Percentiles rank a stretch among this genome's conserved stretches.
Conservation (phyloP, 768 basidiomycete genomes). For the Udeniomyces megalosporus region DNA sequence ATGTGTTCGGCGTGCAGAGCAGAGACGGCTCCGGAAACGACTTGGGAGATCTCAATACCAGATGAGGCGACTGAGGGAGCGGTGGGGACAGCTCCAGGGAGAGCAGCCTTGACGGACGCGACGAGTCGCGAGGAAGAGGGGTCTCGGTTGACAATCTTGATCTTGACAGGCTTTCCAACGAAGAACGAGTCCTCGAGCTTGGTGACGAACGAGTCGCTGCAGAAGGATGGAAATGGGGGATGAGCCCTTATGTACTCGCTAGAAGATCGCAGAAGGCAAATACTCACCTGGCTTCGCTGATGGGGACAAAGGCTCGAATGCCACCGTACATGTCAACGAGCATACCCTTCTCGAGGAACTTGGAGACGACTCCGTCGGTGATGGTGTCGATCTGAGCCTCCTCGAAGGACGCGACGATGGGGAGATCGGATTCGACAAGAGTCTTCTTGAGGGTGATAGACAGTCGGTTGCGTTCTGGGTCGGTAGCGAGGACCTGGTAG, state of each 20-base stretch:
- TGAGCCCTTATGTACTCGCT: background rate
- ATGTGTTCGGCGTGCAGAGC: conserved; percentile 77
- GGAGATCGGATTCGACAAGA: conserved; percentile 61
- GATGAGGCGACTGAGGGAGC: conserved; percentile 3
- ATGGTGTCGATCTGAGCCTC: conserved; percentile 44
- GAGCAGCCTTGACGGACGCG: conserved; percentile 75
- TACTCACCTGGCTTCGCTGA: conserved; percentile 59
- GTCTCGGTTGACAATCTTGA: conserved; percentile 56
- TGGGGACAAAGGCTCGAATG: conserved; percentile 62
- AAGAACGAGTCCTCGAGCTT: conserved; percentile 43
- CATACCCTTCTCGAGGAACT: conserved; percentile 59
- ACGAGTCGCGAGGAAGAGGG: conserved; percentile 46
- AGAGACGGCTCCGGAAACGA: conserved; percentile 33
- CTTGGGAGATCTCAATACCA: conserved; percentile 24
- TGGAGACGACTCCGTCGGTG: conserved; percentile 68
- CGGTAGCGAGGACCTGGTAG: conserved; percentile 58
- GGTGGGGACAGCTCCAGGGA: conserved; percentile 20
- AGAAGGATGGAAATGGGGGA: background rate
- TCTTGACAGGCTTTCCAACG: conserved; percentile 67
- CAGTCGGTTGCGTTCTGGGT: conserved; percentile 63
- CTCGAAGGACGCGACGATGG: conserved; percentile 47
- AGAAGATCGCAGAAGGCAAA: background rate
- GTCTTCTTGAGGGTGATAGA: conserved; percentile 82
- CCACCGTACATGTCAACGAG: conserved; percentile 85
- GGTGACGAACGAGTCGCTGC: conserved; percentile 45